Conservation (phyloP, 768 basidiomycete species). For the Naganishia kalamii region DNA sequence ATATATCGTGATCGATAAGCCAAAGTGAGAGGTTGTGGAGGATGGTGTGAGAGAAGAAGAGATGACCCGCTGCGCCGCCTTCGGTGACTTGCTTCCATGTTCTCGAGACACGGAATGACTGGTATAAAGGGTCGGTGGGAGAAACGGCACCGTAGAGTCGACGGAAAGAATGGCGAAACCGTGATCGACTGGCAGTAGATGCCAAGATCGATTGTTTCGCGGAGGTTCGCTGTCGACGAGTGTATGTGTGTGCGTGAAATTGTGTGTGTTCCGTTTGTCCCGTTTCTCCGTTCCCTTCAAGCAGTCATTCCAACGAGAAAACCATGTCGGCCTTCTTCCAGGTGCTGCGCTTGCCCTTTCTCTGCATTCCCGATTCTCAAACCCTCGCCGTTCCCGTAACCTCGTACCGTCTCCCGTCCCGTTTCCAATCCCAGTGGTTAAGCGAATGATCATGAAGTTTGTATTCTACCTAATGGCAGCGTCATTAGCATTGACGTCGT, state of each 20-base stretch:
- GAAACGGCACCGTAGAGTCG: neutral
- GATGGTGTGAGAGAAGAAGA: neutral
- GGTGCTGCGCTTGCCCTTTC: slow-evolving; percentile 3
- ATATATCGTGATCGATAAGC: no score
- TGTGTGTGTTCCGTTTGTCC: neutral
- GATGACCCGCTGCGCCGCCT: slow-evolving; percentile 14
- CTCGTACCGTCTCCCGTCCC: neutral
- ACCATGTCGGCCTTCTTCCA: slow-evolving; percentile 10
- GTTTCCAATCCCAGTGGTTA: neutral
- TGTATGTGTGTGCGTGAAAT: neutral
- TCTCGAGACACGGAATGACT: slow-evolving; percentile 2
- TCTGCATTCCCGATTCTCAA: neutral
- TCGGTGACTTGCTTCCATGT: slow-evolving; percentile 17
- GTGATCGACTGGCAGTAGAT: neutral
- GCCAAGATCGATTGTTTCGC: neutral
- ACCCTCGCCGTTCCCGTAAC: neutral
- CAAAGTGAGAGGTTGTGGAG: neutral
- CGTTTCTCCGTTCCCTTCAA: slow-evolving; percentile 4
- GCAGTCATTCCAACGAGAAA: slow-evolving; percentile 6
- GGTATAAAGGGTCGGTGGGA: neutral
- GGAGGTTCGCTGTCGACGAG: neutral
- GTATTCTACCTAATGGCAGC: neutral
- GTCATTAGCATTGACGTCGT: neutral
- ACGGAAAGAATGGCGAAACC: neutral
- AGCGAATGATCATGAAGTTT: neutral